These are phyloP conservation scores for Dillenia turbinata DNA, from an alignment of 164 flowering plant species.

Conservation along the genomic window DNA sequence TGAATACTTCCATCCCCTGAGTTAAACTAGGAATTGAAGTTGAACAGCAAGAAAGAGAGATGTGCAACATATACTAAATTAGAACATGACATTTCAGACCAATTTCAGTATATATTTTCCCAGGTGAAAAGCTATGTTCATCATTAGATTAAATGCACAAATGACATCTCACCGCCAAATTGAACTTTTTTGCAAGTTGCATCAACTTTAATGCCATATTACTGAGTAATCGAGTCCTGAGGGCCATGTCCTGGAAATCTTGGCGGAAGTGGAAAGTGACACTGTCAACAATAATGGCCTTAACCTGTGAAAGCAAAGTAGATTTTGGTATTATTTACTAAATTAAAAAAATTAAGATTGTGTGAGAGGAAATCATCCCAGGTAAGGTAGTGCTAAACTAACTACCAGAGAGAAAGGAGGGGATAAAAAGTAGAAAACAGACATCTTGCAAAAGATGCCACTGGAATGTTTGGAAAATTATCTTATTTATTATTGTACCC, in stretches of 20 bases:
- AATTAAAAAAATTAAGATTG: background rate
- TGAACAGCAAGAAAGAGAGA: background rate
- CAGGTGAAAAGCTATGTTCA: no score
- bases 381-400: no score
- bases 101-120: no score
- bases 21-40: background rate
- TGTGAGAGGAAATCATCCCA: background rate
- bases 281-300: constrained; percentile 77
- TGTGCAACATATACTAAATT: no score
- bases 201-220: constrained; percentile 76
- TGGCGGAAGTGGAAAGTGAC: constrained; percentile 91
- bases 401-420: no score
- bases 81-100: no score
- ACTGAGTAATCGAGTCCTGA: constrained; percentile 73
- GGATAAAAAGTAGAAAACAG: no score
- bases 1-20: no score
- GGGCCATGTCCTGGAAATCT: constrained; percentile 87
- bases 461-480: background rate
- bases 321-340: no score
- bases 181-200: constrained; percentile 74
- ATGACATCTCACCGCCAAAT: constrained; percentile 57
- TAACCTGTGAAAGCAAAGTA: constrained; percentile 44
- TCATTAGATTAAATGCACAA: no score
- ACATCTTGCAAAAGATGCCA: no score
- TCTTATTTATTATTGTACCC: constrained; percentile 23